A percentile compares a stretch with the other conserved stretches of the same genome.
phyloP scores from a whole-genome alignment of 805 yeast genomes.

The Schwanniomyces vanrijiae region DNA sequence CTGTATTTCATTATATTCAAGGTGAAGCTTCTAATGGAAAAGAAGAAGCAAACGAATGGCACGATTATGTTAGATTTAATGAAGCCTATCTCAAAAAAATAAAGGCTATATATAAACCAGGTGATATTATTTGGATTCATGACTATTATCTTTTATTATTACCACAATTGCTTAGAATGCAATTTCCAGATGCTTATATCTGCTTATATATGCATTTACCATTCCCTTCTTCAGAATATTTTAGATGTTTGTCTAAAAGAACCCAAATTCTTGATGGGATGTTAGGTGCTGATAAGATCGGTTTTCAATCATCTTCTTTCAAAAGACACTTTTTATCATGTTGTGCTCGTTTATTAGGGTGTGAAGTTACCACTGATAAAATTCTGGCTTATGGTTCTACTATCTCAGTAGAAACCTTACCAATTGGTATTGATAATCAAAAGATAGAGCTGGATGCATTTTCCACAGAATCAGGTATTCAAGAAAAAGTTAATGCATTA shows the following conservation, averaged over 20 bases:
- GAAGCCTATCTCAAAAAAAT: slow-evolving; percentile 86
- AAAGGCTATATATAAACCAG: slow-evolving; percentile 71
- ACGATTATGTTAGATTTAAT: slow-evolving; percentile 85
- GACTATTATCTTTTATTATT: slow-evolving; percentile 81
- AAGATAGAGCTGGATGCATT: slow-evolving; percentile 66
- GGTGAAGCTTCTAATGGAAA: slow-evolving; percentile 69
- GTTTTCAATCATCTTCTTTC: slow-evolving; percentile 84
- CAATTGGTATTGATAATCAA: slow-evolving; percentile 85
- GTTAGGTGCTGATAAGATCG: slow-evolving; percentile 84
- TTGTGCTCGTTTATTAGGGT: slow-evolving; percentile 83
- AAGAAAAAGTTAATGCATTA: slow-evolving; percentile 64
- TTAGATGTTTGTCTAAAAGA: slow-evolving; percentile 84
- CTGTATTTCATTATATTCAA: slow-evolving; percentile 89
- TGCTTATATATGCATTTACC: slow-evolving; percentile 86
- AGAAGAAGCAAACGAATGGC: slow-evolving; percentile 73
- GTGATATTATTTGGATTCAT: slow-evolving; percentile 91
- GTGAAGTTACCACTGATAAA: slow-evolving; percentile 59
- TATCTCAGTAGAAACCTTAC: slow-evolving; percentile 71
- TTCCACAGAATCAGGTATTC: slow-evolving; percentile 39
- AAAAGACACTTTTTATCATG: slow-evolving; percentile 89
- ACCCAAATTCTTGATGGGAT: slow-evolving; percentile 83
- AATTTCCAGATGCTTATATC: slow-evolving; percentile 68
- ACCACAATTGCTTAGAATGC: slow-evolving; percentile 82
- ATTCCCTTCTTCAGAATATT: slow-evolving; percentile 94
- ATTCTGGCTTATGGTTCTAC: slow-evolving; percentile 76